These are phyloP conservation scores for Penicillium longicatenatum DNA, from an alignment of 495 filamentous ascomycete species.

Conservation along the genomic window DNA sequence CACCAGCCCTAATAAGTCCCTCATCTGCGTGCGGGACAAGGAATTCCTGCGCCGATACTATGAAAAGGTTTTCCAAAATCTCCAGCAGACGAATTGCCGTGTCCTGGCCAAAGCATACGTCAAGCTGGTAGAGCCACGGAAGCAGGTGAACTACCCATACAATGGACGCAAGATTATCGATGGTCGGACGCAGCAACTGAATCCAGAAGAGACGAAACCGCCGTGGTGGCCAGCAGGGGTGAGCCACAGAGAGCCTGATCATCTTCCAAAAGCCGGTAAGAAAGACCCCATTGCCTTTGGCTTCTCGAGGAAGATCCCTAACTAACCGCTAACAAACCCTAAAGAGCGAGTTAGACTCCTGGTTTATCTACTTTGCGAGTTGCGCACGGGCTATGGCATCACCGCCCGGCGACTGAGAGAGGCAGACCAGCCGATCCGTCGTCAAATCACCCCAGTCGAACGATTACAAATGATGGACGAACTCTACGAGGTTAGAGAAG, in stretches of 20 bases:
- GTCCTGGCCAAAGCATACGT: constrained; percentile 76
- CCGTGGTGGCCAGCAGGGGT: constrained; percentile 76
- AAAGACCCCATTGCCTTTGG: not conserved
- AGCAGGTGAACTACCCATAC: constrained; percentile 81
- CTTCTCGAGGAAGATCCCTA: not conserved
- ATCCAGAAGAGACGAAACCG: constrained; percentile 53
- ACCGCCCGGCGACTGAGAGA: constrained; percentile 39
- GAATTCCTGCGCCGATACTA: constrained; percentile 61
- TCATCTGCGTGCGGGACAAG: constrained; percentile 55
- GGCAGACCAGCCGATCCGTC: constrained; percentile 46
- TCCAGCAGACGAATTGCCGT: constrained; percentile 72
- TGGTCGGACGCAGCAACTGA: constrained; percentile 36
- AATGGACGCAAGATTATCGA: constrained; percentile 54
- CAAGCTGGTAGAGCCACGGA: constrained; percentile 78
- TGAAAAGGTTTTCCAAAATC: constrained; percentile 59
- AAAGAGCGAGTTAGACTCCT: constrained; percentile 63
- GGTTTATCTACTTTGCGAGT: constrained; percentile 57
- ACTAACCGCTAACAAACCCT: not conserved
- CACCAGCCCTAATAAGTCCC: constrained; percentile 33
- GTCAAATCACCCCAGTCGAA: constrained; percentile 40
- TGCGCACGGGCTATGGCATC: constrained; percentile 40
- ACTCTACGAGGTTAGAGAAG: constrained; percentile 63
- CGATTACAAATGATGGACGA: constrained; percentile 56
- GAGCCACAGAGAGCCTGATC: constrained; percentile 77
- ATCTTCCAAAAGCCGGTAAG: constrained; percentile 70